A percentile compares a stretch with the other conserved stretches of the same genome.
Evolutionary conservation across 306 rosid genomes (phyloP).

Genomic region (Acacia crassicarpa): DNA sequence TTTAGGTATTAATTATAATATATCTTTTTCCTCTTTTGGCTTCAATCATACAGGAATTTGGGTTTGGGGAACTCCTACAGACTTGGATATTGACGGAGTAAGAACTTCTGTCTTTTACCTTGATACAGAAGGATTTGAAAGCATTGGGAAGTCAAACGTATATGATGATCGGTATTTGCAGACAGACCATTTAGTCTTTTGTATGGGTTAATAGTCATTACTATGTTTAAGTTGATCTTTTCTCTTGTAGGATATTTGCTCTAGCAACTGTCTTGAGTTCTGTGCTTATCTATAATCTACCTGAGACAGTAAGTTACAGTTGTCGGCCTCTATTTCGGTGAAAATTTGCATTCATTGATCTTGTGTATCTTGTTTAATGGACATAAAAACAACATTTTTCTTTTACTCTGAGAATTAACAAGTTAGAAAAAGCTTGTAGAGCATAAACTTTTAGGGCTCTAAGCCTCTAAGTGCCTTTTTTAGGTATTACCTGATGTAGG

Average conservation of each 20-base stretch:
- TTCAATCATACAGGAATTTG: slow-evolving; percentile 68
- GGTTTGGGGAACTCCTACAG: slow-evolving; percentile 95
- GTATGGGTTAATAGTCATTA: slow-evolving; percentile 17
- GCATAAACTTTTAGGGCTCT: background rate
- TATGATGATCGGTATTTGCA: slow-evolving; percentile 92
- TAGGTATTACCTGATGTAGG: background rate
- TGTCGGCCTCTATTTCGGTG: background rate
- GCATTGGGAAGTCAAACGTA: slow-evolving; percentile 93
- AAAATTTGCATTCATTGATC: slow-evolving; percentile 22
- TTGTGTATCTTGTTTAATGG: slow-evolving; percentile 31
- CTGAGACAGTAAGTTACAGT: slow-evolving; percentile 77
- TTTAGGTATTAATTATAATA: slow-evolving; percentile 17
- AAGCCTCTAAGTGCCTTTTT: background rate
- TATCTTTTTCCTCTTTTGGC: slow-evolving; percentile 24
- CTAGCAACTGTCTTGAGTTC: slow-evolving; percentile 96
- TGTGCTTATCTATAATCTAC: slow-evolving; percentile 87
- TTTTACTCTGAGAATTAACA: slow-evolving; percentile 2
- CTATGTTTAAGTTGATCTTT: slow-evolving; percentile 23
- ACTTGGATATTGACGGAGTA: slow-evolving; percentile 78
- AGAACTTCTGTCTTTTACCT: slow-evolving; percentile 88
- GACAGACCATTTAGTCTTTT: slow-evolving; percentile 27
- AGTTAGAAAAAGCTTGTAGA: slow-evolving; percentile 7
- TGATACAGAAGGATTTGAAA: slow-evolving; percentile 98
- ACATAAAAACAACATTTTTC: slow-evolving; percentile 8
- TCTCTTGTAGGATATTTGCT: slow-evolving; percentile 80